Base-by-base conservation (phyloP, 768 basidiomycete genomes). In the Xerocomellus intermedius region DNA sequence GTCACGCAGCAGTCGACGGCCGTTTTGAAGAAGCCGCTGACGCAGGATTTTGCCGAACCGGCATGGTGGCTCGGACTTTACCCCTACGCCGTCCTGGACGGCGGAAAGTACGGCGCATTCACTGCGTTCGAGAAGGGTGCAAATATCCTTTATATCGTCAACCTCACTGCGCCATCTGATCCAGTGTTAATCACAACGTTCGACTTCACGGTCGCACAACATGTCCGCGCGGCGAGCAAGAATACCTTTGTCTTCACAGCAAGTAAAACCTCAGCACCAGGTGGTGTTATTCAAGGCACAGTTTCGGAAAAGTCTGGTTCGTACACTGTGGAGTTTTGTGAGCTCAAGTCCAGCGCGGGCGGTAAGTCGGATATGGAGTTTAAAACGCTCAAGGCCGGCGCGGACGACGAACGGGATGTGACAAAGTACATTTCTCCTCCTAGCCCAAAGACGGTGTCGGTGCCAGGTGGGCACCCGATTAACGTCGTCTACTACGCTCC, bases 401-500 rank as follows among this genome's bases (percentile, higher is more conserved):
- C 69, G 8, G 68, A 26, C 9, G 12, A 28, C 8, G 26, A 13
- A 0, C 13, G 8, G 32, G 32, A 33, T 33, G 12, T 33, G 12
- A 13, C 12, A 1, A 16, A 30, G 2, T 59, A 56, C 24, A 48
- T 68, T 24, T 67, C 67, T 5, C 9, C 7, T 12, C 67, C 67
- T 2, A 1, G 1, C 0, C 55, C 62, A 3, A 38, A 13, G 13
- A 21, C 22, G 13, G 42, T 64, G 21, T 24, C 48, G 42, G 30
- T 44, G 58, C 0, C 52, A 2, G 32, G 19, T 17, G 51, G 62
- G 13, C 57, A 68, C 16, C 65, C 66, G 14, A 70, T 78, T 5
- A 77, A 89, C 63, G 79, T 81, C 3, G 73, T 88, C 9, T 85
- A 77, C 61, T 87, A 86, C 51, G 69, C 79, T 1, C 89, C 90